Percentiles rank a stretch among this genome's conserved stretches.
phyloP scores from a whole-genome alignment of 179 eudicot genomes.

The Amaranthus tricolor region DNA sequence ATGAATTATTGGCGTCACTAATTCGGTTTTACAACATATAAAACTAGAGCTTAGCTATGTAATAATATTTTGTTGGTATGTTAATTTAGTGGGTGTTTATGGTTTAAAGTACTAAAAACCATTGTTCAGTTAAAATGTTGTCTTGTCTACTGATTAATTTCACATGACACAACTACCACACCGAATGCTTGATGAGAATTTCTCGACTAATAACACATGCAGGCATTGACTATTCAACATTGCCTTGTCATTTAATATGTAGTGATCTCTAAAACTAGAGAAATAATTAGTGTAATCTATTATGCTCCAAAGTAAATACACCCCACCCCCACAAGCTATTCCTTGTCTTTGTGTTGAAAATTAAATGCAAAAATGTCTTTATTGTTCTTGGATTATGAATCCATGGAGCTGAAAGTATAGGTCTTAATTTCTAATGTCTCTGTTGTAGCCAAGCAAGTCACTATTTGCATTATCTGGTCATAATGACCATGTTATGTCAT shows the following conservation, averaged over 20 bases:
- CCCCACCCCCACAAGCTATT: neutral
- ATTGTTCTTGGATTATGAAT: neutral
- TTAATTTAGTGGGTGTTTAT: neutral
- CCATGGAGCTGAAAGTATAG: neutral
- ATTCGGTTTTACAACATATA: neutral
- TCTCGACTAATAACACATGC: neutral
- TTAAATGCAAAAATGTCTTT: neutral
- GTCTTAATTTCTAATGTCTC: slow-evolving; percentile 1
- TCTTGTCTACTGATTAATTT: neutral
- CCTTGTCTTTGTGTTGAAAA: neutral
- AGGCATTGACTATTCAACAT: neutral
- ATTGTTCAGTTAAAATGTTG: neutral
- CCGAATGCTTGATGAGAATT: neutral
- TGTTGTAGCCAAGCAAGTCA: slow-evolving; percentile 25
- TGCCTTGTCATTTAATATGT: neutral
- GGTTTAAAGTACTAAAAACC: neutral
- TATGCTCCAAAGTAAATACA: neutral
- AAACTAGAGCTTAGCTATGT: neutral
- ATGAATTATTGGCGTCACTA: neutral
- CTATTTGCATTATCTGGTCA: slow-evolving; percentile 37
- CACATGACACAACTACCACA: neutral
- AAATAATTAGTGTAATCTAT: neutral
- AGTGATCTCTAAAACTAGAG: neutral
- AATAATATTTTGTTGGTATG: neutral
- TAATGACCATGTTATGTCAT: slow-evolving; percentile 42